Evolutionary conservation across 2,329 filamentous ascomycete genomes (phyloP).

Genomic region (Zasmidium cellare): DNA sequence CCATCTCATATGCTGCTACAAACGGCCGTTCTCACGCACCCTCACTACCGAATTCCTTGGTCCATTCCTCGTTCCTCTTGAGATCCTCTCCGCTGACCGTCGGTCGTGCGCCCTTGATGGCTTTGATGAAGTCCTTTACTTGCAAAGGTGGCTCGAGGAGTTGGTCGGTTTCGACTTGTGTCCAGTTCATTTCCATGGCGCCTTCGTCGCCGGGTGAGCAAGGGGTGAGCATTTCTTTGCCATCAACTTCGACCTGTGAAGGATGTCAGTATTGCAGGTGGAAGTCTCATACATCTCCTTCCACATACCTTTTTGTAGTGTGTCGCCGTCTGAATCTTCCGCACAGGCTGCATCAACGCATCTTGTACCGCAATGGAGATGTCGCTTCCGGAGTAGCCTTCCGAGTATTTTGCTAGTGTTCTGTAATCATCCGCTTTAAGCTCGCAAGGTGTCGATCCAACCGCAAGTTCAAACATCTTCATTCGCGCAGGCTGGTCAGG

Average conservation of each 20-base stretch:
- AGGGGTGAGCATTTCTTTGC: conserved; percentile 70
- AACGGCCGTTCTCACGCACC: conserved; percentile 51
- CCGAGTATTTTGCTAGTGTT: conserved; percentile 75
- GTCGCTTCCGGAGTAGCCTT: conserved; percentile 95
- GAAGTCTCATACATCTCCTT: too few species aligned
- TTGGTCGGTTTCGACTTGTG: conserved; percentile 78
- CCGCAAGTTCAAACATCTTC: conserved; percentile 91
- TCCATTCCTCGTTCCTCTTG: conserved; percentile 85
- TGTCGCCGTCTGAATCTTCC: conserved; percentile 95
- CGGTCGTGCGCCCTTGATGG: conserved; percentile 82
- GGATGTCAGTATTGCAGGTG: background rate
- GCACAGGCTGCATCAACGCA: conserved; percentile 93
- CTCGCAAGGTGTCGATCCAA: conserved; percentile 90
- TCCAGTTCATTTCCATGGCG: conserved; percentile 92
- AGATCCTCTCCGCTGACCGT: conserved; percentile 90
- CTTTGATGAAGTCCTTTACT: conserved; percentile 90
- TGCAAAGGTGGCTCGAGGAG: conserved; percentile 83
- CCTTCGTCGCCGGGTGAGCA: conserved; percentile 89
- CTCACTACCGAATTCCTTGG: conserved; percentile 91
- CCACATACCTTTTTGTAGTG: conserved; percentile 84
- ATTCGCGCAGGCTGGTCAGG: conserved; percentile 85
- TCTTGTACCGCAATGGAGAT: conserved; percentile 95
- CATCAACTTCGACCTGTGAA: conserved; percentile 68
- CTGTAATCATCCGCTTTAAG: conserved; percentile 76
- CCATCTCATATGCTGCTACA: background rate